A percentile compares a stretch with the other conserved stretches of the same genome.
phyloP scores from a whole-genome alignment of 1,284 basidiomycete genomes.

The Cerioporus squamosus region DNA sequence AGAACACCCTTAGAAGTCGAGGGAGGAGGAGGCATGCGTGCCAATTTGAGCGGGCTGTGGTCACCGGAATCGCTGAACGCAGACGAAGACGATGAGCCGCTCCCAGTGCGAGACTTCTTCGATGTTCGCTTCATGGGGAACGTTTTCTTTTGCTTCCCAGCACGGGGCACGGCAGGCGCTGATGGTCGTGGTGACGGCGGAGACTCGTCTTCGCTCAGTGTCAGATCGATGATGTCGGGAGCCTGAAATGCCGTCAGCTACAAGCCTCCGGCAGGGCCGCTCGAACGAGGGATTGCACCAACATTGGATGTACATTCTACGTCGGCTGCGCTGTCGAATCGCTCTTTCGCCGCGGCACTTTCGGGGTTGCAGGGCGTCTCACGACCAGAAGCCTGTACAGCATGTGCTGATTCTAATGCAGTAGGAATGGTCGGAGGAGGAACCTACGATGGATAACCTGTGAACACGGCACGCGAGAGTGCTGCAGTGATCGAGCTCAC shows the following conservation, averaged over 20 bases:
- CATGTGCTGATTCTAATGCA: too few species aligned
- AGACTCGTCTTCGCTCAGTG: conserved; percentile 62
- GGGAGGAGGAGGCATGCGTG: too few species aligned
- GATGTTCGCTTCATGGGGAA: conserved; percentile 68
- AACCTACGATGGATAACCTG: too few species aligned
- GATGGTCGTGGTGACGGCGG: conserved; percentile 18
- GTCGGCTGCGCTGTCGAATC: too few species aligned
- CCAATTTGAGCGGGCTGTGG: neutral
- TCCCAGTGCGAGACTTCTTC: conserved; percentile 70
- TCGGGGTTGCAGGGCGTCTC: too few species aligned
- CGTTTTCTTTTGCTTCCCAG: conserved; percentile 62
- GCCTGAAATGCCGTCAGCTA: conserved; percentile 31
- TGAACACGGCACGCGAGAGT: too few species aligned
- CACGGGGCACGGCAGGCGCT: conserved; percentile 8
- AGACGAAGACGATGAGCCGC: conserved; percentile 19
- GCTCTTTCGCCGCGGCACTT: too few species aligned
- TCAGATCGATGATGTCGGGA: conserved; percentile 76
- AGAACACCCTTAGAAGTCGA: too few species aligned
- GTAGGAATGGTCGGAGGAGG: too few species aligned
- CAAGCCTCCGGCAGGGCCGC: conserved; percentile 34
- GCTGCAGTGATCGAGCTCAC: too few species aligned
- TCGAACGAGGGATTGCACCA: conserved; percentile 39
- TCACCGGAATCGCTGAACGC: conserved; percentile 4
- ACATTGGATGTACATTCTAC: conserved; percentile 59
- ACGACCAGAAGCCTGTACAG: too few species aligned